Conservation (phyloP, 2,329 filamentous ascomycete genomes). For the Trichoderma lentiforme region DNA sequence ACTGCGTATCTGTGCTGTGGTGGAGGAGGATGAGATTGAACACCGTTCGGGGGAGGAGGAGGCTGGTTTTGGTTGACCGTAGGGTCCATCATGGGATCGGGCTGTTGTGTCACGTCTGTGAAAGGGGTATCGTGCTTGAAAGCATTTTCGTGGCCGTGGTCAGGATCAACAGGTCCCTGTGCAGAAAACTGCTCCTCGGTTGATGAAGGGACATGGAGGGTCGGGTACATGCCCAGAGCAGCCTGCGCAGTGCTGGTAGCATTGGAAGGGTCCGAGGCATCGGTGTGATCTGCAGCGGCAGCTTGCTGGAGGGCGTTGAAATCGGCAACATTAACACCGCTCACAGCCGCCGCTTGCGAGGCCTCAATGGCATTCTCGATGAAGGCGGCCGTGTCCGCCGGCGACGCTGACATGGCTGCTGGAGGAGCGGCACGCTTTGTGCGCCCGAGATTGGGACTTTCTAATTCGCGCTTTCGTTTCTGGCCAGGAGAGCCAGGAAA, state of each 20-base stretch:
- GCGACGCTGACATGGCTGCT: slow-evolving; percentile 43
- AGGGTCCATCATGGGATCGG: slow-evolving; percentile 32
- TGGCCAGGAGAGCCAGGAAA: slow-evolving; percentile 43
- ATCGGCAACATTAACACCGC: slow-evolving; percentile 49
- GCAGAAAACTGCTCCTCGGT: slow-evolving; percentile 59
- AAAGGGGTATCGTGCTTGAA: slow-evolving; percentile 32
- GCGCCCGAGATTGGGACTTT: slow-evolving; percentile 49
- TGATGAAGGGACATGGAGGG: slow-evolving; percentile 54
- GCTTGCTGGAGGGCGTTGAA: slow-evolving; percentile 57
- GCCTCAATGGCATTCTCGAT: slow-evolving; percentile 53
- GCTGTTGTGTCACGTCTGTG: slow-evolving; percentile 33
- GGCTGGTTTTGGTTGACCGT: slow-evolving; percentile 30
- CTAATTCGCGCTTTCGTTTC: slow-evolving; percentile 55
- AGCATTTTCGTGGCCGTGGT: slow-evolving; percentile 18
- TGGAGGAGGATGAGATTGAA: slow-evolving; percentile 28
- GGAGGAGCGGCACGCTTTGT: slow-evolving; percentile 49
- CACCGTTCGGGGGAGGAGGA: slow-evolving; percentile 40
- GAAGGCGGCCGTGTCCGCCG: slow-evolving; percentile 47
- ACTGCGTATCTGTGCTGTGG: slow-evolving; percentile 33
- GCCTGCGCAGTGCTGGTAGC: slow-evolving; percentile 59
- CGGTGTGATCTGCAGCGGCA: slow-evolving; percentile 44
- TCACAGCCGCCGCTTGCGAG: slow-evolving; percentile 36
- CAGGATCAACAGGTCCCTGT: slow-evolving; percentile 41
- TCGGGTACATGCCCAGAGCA: slow-evolving; percentile 58
- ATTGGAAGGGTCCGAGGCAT: slow-evolving; percentile 48